phyloP scores from a whole-genome alignment of 495 filamentous ascomycete genomes.

The Penicillium flavigenum region DNA sequence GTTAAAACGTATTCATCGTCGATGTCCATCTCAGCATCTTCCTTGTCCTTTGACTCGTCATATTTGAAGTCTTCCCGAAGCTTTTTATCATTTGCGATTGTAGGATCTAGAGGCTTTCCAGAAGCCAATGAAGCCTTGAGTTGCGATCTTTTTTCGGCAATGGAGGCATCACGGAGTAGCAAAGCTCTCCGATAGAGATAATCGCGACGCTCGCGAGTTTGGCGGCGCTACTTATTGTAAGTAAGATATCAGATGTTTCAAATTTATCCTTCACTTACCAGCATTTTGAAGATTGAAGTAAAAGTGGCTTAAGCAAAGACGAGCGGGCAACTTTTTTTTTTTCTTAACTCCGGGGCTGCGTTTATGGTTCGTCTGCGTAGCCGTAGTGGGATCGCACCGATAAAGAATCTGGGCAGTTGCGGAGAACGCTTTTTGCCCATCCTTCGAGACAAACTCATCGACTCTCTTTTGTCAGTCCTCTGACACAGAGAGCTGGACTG shows the following conservation, averaged over 20 bases:
- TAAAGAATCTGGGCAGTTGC: conserved; percentile 36
- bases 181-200: conserved; percentile 86
- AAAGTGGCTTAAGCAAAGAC: conserved; percentile 4
- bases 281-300: conserved; percentile 34
- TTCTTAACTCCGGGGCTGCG: conserved; percentile 37
- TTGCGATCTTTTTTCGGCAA: conserved; percentile 83
- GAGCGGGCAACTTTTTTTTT: conserved; percentile 48
- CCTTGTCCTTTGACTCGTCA: conserved; percentile 67
- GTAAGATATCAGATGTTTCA: conserved; percentile 1
- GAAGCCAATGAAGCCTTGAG: conserved; percentile 80
- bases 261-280: conserved; percentile 33
- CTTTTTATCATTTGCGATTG: conserved; percentile 84
- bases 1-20: conserved; percentile 94
- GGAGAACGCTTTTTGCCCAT: conserved; percentile 29
- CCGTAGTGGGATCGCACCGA: conserved; percentile 42
- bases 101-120: conserved; percentile 80
- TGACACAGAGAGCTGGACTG: conserved; percentile 26
- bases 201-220: conserved; percentile 84
- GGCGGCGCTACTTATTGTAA: conserved; percentile 51
- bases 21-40: conserved; percentile 59
- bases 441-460: conserved; percentile 20
- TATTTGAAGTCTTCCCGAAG: conserved; percentile 90
- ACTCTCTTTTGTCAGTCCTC: conserved; percentile 27
- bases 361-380: conserved; percentile 25
- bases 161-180: conserved; percentile 86